Base-by-base conservation (phyloP, 257 asterid species). In the Rauvolfia tetraphylla region DNA sequence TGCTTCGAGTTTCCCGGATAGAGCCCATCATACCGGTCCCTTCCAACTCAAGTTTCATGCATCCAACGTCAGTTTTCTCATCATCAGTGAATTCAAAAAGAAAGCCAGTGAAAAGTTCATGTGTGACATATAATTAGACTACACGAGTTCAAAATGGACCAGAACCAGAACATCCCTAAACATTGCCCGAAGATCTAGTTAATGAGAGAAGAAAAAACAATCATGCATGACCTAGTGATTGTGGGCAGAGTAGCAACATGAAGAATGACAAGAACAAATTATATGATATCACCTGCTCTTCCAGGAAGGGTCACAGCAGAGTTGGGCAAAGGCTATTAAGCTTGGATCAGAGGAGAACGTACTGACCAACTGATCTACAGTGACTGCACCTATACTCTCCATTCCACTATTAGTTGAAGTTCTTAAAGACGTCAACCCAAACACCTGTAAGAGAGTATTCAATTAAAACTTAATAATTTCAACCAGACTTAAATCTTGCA, bases 301-400 rank as follows among this genome's bases (percentile, higher is more conserved):
- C 90, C 86, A 84, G 75, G 93, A 83, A 74, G 96, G 90, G 75
- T 84, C 91, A 71, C 96, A 95, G 83, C 91, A 95, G 72, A 88
- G 94, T 82, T 91, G 97, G 51, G 98, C 98, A 80, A 95, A 95
- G 56, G 98, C 97, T 79, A 90, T 90, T 84, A 95, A 86, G 88
- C 99, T 95, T 57, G 97, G 98, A 85, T 92, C 95, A 42, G 96
- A 91, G 41, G 97, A 95, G 85, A 95, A 95, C 34, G 97, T 91
- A 81, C 93, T 90, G 76, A 95, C 92, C 89, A 95, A 86, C 86
- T 92, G 96, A 82, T 95, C 99, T 44, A 95, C 90, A 63, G 90
- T 76, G 81, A 87, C 85, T 56, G 90, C 86, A 87, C 89, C 92
- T 39, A 81, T 77, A 83, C 78, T 74, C 63, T 85, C 89, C 34